Conservation (phyloP, 805 yeast species). For the Lachancea dasiensis region DNA sequence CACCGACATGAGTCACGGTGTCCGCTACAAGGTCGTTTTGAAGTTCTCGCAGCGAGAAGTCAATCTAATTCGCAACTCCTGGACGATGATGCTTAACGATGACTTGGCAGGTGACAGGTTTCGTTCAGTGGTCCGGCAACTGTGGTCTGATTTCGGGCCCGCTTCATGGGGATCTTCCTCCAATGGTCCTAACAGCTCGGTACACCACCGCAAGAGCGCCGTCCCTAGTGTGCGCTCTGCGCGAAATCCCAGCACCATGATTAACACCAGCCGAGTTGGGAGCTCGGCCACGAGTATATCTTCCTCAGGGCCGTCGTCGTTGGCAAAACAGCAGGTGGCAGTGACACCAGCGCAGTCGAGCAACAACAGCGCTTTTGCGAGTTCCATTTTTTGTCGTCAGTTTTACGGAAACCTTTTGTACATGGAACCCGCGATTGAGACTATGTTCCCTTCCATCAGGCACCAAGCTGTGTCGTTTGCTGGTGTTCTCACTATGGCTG, state of each 20-base stretch:
- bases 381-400: constrained; percentile 68
- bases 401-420: constrained; percentile 63
- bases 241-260: too few species aligned
- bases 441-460: constrained; percentile 62
- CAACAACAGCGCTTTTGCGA: constrained; percentile 14
- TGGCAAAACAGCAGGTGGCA: background rate
- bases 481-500: constrained; percentile 65
- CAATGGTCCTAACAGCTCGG: background rate
- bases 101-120: constrained; percentile 4
- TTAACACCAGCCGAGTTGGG: too few species aligned
- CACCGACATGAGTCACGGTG: constrained; percentile 17
- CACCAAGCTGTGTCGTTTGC: constrained; percentile 81
- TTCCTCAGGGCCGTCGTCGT: background rate
- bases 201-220: background rate
- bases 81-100: constrained; percentile 34
- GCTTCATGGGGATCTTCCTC: constrained; percentile 3
- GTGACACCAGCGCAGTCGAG: background rate
- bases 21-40: constrained; percentile 26
- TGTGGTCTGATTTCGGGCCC: constrained; percentile 1
- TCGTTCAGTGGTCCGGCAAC: constrained; percentile 2
- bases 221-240: background rate
- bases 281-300: too few species aligned
- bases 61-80: constrained; percentile 33
- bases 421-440: constrained; percentile 55
- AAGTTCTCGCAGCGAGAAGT: constrained; percentile 31